Evolutionary conservation across 164 flowering plant genomes (phyloP).

Genomic region (Sedum album): DNA sequence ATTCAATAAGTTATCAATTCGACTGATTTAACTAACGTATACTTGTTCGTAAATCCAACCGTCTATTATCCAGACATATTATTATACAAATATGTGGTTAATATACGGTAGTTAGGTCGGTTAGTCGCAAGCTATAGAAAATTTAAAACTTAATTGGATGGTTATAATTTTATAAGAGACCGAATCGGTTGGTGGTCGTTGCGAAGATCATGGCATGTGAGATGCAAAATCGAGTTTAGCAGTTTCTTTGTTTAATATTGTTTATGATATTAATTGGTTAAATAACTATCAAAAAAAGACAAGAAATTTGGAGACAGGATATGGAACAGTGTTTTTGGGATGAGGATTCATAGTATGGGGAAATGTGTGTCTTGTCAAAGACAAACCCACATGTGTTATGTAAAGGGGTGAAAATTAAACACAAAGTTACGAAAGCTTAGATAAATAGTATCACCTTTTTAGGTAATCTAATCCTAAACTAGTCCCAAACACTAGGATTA

Average conservation of each 20-base stretch:
- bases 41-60: background rate
- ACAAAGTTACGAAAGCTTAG: background rate
- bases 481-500: no score
- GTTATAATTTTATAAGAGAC: background rate
- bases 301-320: background rate
- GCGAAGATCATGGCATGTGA: conserved; percentile 4
- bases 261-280: background rate
- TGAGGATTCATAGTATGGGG: background rate
- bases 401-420: background rate
- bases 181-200: background rate
- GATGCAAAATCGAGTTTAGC: background rate
- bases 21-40: background rate
- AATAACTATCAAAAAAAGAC: background rate
- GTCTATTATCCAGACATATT: background rate
- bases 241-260: background rate
- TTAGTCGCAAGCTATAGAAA: background rate
- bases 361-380: background rate
- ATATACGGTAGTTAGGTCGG: conserved; percentile 1
- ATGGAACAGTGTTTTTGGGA: background rate
- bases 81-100: background rate
- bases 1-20: background rate
- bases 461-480: background rate
- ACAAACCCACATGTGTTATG: conserved; percentile 1
- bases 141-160: background rate
- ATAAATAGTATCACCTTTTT: background rate